Conservation (phyloP, 345 rosid genomes). For the Citrus sp. region DNA sequence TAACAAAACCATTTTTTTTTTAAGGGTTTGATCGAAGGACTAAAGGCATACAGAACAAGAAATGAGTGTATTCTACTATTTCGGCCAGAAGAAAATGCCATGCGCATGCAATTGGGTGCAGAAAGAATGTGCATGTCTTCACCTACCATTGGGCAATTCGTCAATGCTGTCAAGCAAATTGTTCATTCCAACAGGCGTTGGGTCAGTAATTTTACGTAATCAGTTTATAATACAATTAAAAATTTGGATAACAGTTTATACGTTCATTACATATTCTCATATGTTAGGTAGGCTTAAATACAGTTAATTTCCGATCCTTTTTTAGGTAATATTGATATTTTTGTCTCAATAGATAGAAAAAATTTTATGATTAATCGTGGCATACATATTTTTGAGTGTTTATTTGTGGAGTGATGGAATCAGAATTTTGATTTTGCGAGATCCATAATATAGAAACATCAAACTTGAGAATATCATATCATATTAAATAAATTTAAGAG, state of each 20-base stretch:
- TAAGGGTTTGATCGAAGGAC: constrained; percentile 39
- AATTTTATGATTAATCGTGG: neutral
- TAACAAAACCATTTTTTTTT: too few relatives aligned
- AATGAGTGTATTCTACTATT: constrained; percentile 24
- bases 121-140: constrained; percentile 61
- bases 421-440: neutral
- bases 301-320: too few relatives aligned
- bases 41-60: constrained; percentile 29
- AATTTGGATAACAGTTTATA: too few relatives aligned
- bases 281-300: too few relatives aligned
- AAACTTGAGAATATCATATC: neutral
- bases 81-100: constrained; percentile 36
- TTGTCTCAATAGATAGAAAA: neutral
- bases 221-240: neutral
- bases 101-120: constrained; percentile 50
- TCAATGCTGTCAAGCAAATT: constrained; percentile 49
- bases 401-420: neutral
- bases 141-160: constrained; percentile 52
- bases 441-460: neutral
- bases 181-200: constrained; percentile 43
- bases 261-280: neutral
- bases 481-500: too few relatives aligned
- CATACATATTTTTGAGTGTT: neutral
- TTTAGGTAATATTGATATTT: neutral
- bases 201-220: constrained; percentile 2